Evolutionary conservation across 495 filamentous ascomycete species (phyloP).

Genomic region (Aspergillus indologenus): DNA sequence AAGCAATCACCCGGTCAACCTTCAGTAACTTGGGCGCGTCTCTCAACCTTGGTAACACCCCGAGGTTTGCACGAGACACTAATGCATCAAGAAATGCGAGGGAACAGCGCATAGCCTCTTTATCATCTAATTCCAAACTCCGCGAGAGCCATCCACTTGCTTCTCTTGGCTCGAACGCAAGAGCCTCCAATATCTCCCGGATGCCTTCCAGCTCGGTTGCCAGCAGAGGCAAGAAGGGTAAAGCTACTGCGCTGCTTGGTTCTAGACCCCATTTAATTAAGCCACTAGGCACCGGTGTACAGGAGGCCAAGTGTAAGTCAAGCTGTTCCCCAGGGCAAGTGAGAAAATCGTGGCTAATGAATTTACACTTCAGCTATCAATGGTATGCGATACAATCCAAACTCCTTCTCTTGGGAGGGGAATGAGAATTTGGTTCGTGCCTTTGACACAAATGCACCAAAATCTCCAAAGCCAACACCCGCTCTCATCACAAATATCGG

Average conservation of each 20-base stretch:
- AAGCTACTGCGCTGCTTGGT: conserved; percentile 47
- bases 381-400: conserved; percentile 93
- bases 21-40: conserved; percentile 35
- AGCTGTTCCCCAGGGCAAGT: conserved; percentile 10
- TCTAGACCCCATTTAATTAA: conserved; percentile 71
- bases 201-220: conserved; percentile 37
- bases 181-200: conserved; percentile 65
- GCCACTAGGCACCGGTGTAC: conserved; percentile 57
- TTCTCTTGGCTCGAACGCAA: conserved; percentile 73
- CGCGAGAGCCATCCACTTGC: conserved; percentile 56
- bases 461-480: conserved; percentile 66
- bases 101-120: conserved; percentile 70
- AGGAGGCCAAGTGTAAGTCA: conserved; percentile 64
- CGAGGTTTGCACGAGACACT: conserved; percentile 91
- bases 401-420: conserved; percentile 85
- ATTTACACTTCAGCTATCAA: conserved; percentile 61
- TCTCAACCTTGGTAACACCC: conserved; percentile 53
- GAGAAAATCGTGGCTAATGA: conserved; percentile 5
- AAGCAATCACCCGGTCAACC: conserved; percentile 56
- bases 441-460: conserved; percentile 61
- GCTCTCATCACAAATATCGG: conserved; percentile 92
- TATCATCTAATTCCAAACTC: conserved; percentile 32
- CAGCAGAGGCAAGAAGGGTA: conserved; percentile 54
- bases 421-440: conserved; percentile 80
- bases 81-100: conserved; percentile 84